Evolutionary conservation across 441 rosid species (phyloP), one percentile per base, ranked within the genome.

Genomic region (Daphne laureola): DNA sequence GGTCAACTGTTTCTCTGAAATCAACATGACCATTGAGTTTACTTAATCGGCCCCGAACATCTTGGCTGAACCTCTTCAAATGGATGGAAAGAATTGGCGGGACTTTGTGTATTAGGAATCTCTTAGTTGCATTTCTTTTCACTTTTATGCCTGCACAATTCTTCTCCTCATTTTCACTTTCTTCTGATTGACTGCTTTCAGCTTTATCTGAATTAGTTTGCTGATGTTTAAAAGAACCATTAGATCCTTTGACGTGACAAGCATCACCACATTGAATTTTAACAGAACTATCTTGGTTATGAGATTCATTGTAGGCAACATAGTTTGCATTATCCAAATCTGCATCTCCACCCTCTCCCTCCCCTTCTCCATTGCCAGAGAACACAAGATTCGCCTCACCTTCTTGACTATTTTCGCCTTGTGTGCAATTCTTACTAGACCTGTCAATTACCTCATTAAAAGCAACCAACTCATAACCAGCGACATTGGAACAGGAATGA

Each of bases 11-110:
- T 51, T 84, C 97, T 61, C 80, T 57, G 62, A 93, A 93, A 68
- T 69, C 72, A 62, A 93, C 88, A 73, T 83, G 92, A 43, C 98
- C 98, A 44, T 76, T 87, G 74, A 93, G 73, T 79, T 93, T 93
- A 77, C 78, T 89, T 57, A 84, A 67, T 55, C 95, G 87, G 61
- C 98, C 98, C 13, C 89, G 96, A 43, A 73, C 66, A 72, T 89
- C 98, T 72, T 89, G 98, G 74, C 81, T 80, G 69, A 93, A 93
- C 72, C 98, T 82, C 58, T 93, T 89, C 59, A 93, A 72, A 75
- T 93, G 98, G 62, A 93, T 71, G 48, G 93, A 87, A 55, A 93
- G 67, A 40, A 93, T 70, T 44, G 84, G 87, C 7, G 98, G 98
- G 3, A 79, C 82, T 69, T 83, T 87, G 70, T 76, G 72, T 50